These are phyloP conservation scores for Alternaria sp. DNA, from an alignment of 2,329 filamentous ascomycete genomes.

Conservation along the genomic window DNA sequence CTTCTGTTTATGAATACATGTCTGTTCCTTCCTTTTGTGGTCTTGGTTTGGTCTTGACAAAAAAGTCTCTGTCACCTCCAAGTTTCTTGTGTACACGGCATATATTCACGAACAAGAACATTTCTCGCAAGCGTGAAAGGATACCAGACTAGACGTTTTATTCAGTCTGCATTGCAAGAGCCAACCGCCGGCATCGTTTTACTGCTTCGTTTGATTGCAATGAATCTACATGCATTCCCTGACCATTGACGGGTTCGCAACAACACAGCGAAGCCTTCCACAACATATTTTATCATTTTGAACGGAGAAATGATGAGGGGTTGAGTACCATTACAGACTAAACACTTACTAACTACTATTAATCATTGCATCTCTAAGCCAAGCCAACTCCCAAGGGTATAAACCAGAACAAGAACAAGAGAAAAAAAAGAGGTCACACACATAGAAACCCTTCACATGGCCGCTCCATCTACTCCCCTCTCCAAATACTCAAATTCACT, in stretches of 20 bases:
- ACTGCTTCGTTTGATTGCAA: too few species aligned
- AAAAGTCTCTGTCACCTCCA: not conserved
- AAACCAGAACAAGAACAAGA: not conserved
- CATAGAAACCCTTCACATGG: too few species aligned
- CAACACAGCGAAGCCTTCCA: too few species aligned
- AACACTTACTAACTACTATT: not conserved
- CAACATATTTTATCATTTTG: too few species aligned
- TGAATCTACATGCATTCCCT: too few species aligned
- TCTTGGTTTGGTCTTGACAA: not conserved
- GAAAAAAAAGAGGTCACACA: too few species aligned
- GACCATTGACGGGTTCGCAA: too few species aligned
- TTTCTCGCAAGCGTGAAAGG: not conserved
- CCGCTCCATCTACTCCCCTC: too few species aligned
- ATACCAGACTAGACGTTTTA: not conserved
- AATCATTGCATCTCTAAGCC: not conserved
- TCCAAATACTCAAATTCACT: not conserved
- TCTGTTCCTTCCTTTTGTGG: not conserved
- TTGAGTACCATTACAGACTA: constrained; percentile 3
- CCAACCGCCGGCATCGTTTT: too few species aligned
- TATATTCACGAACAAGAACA: not conserved
- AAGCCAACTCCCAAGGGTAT: constrained; percentile 10
- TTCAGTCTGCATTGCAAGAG: too few species aligned
- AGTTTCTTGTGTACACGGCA: not conserved
- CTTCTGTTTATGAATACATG: not conserved
- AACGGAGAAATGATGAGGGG: too few species aligned